phyloP scores from a whole-genome alignment of 2,329 filamentous ascomycete genomes.

The Penicillium brasilianum region DNA sequence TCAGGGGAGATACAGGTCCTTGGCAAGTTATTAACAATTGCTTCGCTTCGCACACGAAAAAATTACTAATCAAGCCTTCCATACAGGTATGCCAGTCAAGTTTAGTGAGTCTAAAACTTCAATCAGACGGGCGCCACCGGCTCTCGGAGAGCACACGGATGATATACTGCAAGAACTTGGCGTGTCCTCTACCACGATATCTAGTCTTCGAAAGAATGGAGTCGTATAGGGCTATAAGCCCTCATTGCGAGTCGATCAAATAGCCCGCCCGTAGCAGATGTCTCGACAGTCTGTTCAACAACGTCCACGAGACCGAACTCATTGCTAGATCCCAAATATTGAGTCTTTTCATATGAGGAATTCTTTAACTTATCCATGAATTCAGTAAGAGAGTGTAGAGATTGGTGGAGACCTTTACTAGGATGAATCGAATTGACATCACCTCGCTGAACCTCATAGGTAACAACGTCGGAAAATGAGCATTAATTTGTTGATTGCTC shows the following conservation, averaged over 20 bases:
- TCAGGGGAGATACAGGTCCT: slow-evolving; percentile 36
- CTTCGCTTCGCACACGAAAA: background rate
- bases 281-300: background rate
- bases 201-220: background rate
- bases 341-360: background rate
- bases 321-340: background rate
- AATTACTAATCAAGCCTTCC: background rate
- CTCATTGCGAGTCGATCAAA: background rate
- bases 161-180: slow-evolving; percentile 33
- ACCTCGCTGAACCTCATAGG: background rate
- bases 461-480: background rate
- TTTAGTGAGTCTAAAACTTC: slow-evolving; percentile 31
- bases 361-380: background rate
- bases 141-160: slow-evolving; percentile 40
- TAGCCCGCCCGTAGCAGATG: background rate
- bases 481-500: background rate
- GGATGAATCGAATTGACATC: background rate
- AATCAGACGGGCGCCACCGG: slow-evolving; percentile 33
- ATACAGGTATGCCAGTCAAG: background rate
- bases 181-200: background rate
- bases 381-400: no score
- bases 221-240: background rate
- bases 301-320: background rate
- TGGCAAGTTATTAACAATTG: slow-evolving; percentile 25
- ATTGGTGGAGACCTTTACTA: background rate